Evolutionary conservation across 2,329 filamentous ascomycete genomes (phyloP).

Genomic region (Penicillium paneum): DNA sequence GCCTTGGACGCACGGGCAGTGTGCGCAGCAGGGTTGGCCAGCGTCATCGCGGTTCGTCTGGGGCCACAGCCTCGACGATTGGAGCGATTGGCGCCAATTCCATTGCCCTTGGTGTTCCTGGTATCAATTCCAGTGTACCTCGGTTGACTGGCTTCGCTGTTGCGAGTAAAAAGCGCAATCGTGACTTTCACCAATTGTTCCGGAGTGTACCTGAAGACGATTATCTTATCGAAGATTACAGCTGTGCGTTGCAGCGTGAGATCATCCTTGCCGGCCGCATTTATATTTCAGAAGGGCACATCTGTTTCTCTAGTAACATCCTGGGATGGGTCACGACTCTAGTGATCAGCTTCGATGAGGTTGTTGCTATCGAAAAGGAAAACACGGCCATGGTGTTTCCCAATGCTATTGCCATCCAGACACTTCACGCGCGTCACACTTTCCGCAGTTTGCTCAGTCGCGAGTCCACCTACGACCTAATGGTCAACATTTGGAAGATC

Average conservation of each 20-base stretch:
- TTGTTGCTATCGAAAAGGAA: slow-evolving; percentile 94
- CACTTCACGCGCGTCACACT: slow-evolving; percentile 87
- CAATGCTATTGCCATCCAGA: slow-evolving; percentile 95
- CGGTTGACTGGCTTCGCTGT: slow-evolving; percentile 93
- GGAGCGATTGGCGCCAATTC: slow-evolving; percentile 71
- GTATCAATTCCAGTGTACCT: slow-evolving; percentile 57
- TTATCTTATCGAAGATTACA: slow-evolving; percentile 97
- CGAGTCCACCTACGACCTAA: slow-evolving; percentile 93
- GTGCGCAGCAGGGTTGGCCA: slow-evolving; percentile 62
- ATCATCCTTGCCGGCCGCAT: slow-evolving; percentile 90
- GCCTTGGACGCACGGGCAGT: slow-evolving; percentile 63
- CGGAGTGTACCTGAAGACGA: slow-evolving; percentile 97
- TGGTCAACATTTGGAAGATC: slow-evolving; percentile 98
- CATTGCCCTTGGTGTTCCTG: slow-evolving; percentile 64
- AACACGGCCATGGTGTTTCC: slow-evolving; percentile 94
- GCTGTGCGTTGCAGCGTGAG: slow-evolving; percentile 90
- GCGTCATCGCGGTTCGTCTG: slow-evolving; percentile 79
- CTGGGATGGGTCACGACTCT: slow-evolving; percentile 96
- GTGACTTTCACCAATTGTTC: slow-evolving; percentile 90
- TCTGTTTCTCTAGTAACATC: slow-evolving; percentile 99
- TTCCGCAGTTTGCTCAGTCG: slow-evolving; percentile 94
- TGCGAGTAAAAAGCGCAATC: slow-evolving; percentile 91
- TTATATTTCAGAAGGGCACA: slow-evolving; percentile 94
- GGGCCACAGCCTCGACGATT: slow-evolving; percentile 65
- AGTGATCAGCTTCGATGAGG: slow-evolving; percentile 97